Percentiles rank a stretch among this genome's conserved stretches.
phyloP scores from a whole-genome alignment of 106 monocot species.

The Hemerocallis citrina region DNA sequence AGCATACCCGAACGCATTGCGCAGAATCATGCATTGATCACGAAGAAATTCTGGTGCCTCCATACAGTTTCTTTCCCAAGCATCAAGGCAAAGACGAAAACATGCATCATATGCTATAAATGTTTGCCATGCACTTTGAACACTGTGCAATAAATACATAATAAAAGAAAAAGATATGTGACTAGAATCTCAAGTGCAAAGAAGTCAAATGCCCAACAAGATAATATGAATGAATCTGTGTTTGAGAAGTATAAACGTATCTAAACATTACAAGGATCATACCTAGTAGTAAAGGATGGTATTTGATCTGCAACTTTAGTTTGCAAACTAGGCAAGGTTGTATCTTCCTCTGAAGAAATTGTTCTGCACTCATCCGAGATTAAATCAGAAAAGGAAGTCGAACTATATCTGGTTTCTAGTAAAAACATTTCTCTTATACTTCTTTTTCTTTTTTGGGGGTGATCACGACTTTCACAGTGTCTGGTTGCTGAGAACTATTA shows the following conservation, averaged over 20 bases:
- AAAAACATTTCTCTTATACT: too few species aligned
- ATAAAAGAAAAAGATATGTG: background rate
- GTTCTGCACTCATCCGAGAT: constrained; percentile 15
- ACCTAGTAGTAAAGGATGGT: constrained; percentile 42
- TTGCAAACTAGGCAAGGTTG: constrained; percentile 11
- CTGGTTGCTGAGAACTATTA: too few species aligned
- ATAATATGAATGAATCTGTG: background rate
- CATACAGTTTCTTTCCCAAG: constrained; percentile 78
- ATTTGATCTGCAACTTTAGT: constrained; percentile 27
- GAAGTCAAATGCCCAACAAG: background rate
- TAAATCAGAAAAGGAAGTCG: too few species aligned
- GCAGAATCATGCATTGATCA: constrained; percentile 71
- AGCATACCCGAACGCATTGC: constrained; percentile 84
- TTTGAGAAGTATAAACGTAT: background rate
- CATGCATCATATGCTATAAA: constrained; percentile 98
- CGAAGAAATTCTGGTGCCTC: constrained; percentile 83
- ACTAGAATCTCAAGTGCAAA: background rate
- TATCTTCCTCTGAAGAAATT: constrained; percentile 24
- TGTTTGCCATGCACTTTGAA: constrained; percentile 86
- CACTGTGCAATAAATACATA: constrained; percentile 31
- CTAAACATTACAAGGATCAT: constrained; percentile 1
- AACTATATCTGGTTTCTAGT: too few species aligned
- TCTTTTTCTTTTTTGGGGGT: too few species aligned
- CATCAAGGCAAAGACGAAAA: constrained; percentile 84
- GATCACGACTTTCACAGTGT: too few species aligned